A percentile compares a stretch with the other conserved stretches of the same genome.
Evolutionary conservation across 2,329 filamentous ascomycete genomes (phyloP).

Genomic region (Hypoxylon sp.): DNA sequence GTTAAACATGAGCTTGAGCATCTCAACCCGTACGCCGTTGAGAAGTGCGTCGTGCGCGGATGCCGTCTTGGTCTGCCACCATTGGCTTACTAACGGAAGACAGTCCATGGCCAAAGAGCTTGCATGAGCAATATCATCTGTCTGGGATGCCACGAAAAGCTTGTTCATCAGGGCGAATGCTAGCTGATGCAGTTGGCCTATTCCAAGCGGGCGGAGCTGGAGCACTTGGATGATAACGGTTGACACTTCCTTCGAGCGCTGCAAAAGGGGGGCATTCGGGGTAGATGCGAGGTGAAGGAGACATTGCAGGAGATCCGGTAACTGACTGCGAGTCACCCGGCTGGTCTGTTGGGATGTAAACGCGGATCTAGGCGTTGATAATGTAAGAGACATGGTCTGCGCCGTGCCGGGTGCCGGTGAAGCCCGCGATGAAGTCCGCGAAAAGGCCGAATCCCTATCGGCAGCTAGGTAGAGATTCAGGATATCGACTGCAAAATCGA

Average conservation of each 20-base stretch:
- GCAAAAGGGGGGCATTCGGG: conserved; percentile 71
- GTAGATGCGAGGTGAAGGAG: conserved; percentile 69
- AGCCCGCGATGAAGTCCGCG: conserved; percentile 56
- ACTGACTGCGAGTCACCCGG: conserved; percentile 47
- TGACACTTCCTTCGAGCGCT: conserved; percentile 64
- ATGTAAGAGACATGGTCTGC: conserved; percentile 40
- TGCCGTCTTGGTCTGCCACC: conserved; percentile 78
- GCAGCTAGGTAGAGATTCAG: conserved; percentile 62
- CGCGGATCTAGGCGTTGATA: conserved; percentile 45
- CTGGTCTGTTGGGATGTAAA: conserved; percentile 36
- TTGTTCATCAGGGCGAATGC: conserved; percentile 80
- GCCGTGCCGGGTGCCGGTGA: conserved; percentile 56
- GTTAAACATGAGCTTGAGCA: conserved; percentile 76
- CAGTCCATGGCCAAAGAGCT: conserved; percentile 66
- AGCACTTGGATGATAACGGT: conserved; percentile 67
- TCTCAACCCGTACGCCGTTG: conserved; percentile 75
- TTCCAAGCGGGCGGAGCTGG: conserved; percentile 62
- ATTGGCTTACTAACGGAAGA: conserved; percentile 74
- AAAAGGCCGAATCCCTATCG: conserved; percentile 47
- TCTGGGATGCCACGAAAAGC: conserved; percentile 69
- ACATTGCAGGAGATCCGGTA: conserved; percentile 68
- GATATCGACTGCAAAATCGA: conserved; percentile 74
- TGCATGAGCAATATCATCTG: conserved; percentile 72
- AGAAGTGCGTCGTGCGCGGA: conserved; percentile 66
- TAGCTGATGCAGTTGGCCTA: conserved; percentile 71